Conservation (phyloP, 176 grass and related monocot genomes). For the Cymbopogon citratus region DNA sequence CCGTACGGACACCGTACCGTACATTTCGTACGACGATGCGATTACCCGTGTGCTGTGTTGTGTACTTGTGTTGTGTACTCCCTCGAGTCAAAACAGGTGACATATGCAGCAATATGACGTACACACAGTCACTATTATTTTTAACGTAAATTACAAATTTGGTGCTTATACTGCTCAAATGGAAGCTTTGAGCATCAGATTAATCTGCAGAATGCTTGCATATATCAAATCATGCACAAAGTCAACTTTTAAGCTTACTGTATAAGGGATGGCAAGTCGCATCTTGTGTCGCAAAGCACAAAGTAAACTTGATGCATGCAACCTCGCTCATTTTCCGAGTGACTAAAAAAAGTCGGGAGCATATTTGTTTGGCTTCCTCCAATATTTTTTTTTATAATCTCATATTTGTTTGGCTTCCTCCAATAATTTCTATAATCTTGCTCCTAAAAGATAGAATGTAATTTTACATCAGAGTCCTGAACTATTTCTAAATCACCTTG, state of each 20-base stretch:
- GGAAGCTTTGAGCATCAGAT: not conserved
- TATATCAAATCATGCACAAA: not conserved
- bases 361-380: too few relatives aligned
- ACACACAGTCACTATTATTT: not conserved
- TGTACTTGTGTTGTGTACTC: conserved; percentile 2
- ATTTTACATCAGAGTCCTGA: too few relatives aligned
- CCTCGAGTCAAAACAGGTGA: not conserved
- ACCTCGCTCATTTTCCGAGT: not conserved
- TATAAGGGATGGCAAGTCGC: too few relatives aligned
- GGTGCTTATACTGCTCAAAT: too few relatives aligned
- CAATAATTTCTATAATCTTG: too few relatives aligned
- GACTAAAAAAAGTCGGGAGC: too few relatives aligned
- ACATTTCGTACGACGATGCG: not conserved
- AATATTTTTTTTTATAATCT: too few relatives aligned
- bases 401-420: too few relatives aligned
- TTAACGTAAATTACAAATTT: not conserved
- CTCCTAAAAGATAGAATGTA: too few relatives aligned
- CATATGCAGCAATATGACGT: not conserved
- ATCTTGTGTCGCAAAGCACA: not conserved
- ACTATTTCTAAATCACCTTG: too few relatives aligned
- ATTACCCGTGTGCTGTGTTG: not conserved
- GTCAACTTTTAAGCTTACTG: too few relatives aligned
- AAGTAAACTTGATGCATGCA: not conserved
- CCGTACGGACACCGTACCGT: not conserved
- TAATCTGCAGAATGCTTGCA: not conserved